A percentile compares a stretch with the other conserved stretches of the same genome.
phyloP scores from a whole-genome alignment of 2,329 filamentous ascomycete genomes.

The Ampelomyces quisqualis region DNA sequence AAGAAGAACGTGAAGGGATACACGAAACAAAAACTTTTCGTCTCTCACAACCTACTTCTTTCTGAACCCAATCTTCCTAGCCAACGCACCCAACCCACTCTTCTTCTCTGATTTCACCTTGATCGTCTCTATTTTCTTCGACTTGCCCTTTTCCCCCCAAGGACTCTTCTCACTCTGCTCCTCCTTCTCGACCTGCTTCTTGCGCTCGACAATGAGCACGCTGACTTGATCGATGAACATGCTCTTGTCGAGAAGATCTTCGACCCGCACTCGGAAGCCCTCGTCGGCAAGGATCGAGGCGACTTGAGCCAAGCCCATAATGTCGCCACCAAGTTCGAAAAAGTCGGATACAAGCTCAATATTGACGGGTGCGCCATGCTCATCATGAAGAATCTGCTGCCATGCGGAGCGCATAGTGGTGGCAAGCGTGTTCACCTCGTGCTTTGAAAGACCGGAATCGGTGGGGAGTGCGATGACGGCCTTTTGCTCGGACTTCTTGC shows the following conservation, averaged over 20 bases:
- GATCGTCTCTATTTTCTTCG: conserved; percentile 8
- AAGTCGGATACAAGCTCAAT: conserved; percentile 33
- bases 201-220: conserved; percentile 27
- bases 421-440: conserved; percentile 27
- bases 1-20: not conserved
- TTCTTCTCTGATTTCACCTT: conserved; percentile 11
- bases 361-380: conserved; percentile 19
- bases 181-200: conserved; percentile 32
- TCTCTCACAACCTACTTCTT: conserved; percentile 15
- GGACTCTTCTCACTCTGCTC: conserved; percentile 19
- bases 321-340: conserved; percentile 39
- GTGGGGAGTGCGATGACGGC: conserved; percentile 25
- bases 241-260: conserved; percentile 36
- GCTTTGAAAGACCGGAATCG: conserved; percentile 27
- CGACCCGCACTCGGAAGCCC: conserved; percentile 29
- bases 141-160: conserved; percentile 34
- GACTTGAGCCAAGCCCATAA: conserved; percentile 39
- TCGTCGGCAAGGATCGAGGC: conserved; percentile 31
- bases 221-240: conserved; percentile 35
- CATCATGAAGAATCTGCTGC: conserved; percentile 34
- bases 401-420: conserved; percentile 30
- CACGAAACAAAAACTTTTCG: not conserved
- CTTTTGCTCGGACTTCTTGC: conserved; percentile 30
- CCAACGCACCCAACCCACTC: conserved; percentile 9
- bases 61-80: conserved; percentile 26